Evolutionary conservation across 2,329 filamentous ascomycete species (phyloP).

Genomic region (Neophaeococcomyces mojaviensis): DNA sequence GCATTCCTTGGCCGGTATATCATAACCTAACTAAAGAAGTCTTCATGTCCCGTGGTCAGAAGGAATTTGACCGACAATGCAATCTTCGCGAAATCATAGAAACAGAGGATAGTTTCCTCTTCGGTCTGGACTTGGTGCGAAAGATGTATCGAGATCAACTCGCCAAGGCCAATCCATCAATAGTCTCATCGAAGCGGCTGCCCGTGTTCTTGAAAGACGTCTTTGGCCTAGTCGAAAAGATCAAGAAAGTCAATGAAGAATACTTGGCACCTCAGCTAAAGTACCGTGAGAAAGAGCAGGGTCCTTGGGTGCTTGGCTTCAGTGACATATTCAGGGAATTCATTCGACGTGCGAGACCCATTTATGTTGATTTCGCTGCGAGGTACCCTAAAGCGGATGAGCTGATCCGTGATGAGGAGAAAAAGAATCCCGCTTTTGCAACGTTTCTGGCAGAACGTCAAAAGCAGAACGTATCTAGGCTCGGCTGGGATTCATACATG

Average conservation of each 20-base stretch:
- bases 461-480: slow-evolving; percentile 69
- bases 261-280: slow-evolving; percentile 88
- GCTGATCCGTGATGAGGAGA: slow-evolving; percentile 73
- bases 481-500: slow-evolving; percentile 90
- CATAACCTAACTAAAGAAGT: slow-evolving; percentile 76
- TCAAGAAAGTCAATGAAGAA: slow-evolving; percentile 87
- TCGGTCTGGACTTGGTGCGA: slow-evolving; percentile 76
- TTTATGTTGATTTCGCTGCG: slow-evolving; percentile 87
- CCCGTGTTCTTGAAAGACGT: slow-evolving; percentile 75
- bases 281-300: slow-evolving; percentile 93
- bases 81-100: slow-evolving; percentile 92
- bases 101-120: slow-evolving; percentile 85
- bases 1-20: slow-evolving; percentile 74
- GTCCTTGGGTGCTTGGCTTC: slow-evolving; percentile 87
- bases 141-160: slow-evolving; percentile 80
- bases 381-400: slow-evolving; percentile 79
- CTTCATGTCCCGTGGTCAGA: slow-evolving; percentile 63
- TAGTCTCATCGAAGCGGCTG: slow-evolving; percentile 71
- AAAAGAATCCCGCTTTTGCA: slow-evolving; percentile 77
- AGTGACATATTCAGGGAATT: slow-evolving; percentile 97
- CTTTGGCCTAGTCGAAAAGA: slow-evolving; percentile 82
- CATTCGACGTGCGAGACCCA: slow-evolving; percentile 84
- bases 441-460: slow-evolving; percentile 74
- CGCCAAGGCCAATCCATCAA: slow-evolving; percentile 62
- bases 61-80: slow-evolving; percentile 89